Evolutionary conservation across 1,284 basidiomycete species (phyloP).

Genomic region (Pseudozyma flocculosa): DNA sequence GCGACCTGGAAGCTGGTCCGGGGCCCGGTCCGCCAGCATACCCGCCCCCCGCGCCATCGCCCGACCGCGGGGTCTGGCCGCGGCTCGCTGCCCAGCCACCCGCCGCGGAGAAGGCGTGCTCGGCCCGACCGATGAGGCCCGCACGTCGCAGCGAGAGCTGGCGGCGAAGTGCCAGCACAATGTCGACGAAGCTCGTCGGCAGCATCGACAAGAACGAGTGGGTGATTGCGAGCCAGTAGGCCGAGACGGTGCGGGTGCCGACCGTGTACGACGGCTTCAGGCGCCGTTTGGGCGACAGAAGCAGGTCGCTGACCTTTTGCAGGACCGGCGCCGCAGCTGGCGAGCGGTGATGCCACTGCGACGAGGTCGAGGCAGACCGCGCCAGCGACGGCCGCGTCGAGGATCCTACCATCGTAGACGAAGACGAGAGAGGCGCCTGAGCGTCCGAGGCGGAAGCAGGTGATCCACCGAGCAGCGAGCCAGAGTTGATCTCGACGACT

Average conservation of each 20-base stretch:
- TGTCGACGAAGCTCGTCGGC: slow-evolving; percentile 29
- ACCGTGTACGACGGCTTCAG: slow-evolving; percentile 33
- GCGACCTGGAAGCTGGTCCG: slow-evolving; percentile 33
- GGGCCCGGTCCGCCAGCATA: slow-evolving; percentile 29
- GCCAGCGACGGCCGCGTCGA: slow-evolving; percentile 19
- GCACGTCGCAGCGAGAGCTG: slow-evolving; percentile 30
- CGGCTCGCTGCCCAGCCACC: slow-evolving; percentile 14
- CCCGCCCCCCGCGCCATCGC: not conserved
- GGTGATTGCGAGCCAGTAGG: slow-evolving; percentile 31
- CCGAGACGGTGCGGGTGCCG: slow-evolving; percentile 17
- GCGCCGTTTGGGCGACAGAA: slow-evolving; percentile 32
- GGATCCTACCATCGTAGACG: slow-evolving; percentile 2
- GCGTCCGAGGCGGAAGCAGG: not conserved
- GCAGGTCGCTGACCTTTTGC: slow-evolving; percentile 30
- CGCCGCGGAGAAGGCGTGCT: slow-evolving; percentile 31
- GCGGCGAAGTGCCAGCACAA: slow-evolving; percentile 18
- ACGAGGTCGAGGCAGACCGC: slow-evolving; percentile 23
- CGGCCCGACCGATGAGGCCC: slow-evolving; percentile 24
- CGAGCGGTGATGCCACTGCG: slow-evolving; percentile 33
- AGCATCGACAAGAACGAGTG: slow-evolving; percentile 26
- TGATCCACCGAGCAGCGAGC: slow-evolving; percentile 23
- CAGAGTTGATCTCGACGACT: slow-evolving; percentile 29
- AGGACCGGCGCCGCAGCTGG: slow-evolving; percentile 31
- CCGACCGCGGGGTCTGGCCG: slow-evolving; percentile 1
- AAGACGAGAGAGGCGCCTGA: not conserved